Evolutionary conservation across 1,284 basidiomycete genomes (phyloP), one percentile per base, ranked within the genome.

Genomic region (Rhodotorula sp.): DNA sequence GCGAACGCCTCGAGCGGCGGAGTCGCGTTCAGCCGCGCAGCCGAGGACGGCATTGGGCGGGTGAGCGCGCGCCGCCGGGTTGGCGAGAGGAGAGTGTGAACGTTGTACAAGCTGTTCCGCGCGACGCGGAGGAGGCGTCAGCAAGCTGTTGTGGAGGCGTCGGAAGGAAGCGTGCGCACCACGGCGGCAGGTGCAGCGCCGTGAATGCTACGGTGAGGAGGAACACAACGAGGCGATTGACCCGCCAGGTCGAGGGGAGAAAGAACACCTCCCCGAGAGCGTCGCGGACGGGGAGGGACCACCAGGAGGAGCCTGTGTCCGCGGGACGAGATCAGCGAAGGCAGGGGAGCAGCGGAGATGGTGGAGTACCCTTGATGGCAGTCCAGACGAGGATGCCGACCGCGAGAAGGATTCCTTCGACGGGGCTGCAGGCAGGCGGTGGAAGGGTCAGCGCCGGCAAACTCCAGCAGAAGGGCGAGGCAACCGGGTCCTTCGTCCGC

Each of bases 341-440:
- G 46, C 13, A 12, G 2, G 9, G 13, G n/a, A 22, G 8, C 22
- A n/a, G 22, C n/a, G 12, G 9, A 27, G 53, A 12, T 12, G 21
- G 44, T 8, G 44, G 44, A 3, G 44, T 41, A 64, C 91, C 91
- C 75, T 84, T 88, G 55, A 88, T 78, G 2, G 90, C 93, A 21
- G 91, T 90, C 69, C 97, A 83, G 36, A 89, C 76, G 82, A 90
- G 97, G 70, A 97, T 88, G 12, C 79, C 80, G 41, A 90, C 86
- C 69, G 97, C 90, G 81, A 97, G 87, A 60, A 99, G 83, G 77
- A 98, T 97, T 19, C 96, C 96, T 81, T 98, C 96, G 2, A 95
- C 32, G 91, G 95, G 82, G 94, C 62, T 64, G 53, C 32, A 22
- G 5, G 22, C n/a, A 27, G 3, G 5, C 13, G 0, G 44, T 6